Conservation (phyloP, 1,284 basidiomycete genomes). For the Schizophyllum commune region DNA sequence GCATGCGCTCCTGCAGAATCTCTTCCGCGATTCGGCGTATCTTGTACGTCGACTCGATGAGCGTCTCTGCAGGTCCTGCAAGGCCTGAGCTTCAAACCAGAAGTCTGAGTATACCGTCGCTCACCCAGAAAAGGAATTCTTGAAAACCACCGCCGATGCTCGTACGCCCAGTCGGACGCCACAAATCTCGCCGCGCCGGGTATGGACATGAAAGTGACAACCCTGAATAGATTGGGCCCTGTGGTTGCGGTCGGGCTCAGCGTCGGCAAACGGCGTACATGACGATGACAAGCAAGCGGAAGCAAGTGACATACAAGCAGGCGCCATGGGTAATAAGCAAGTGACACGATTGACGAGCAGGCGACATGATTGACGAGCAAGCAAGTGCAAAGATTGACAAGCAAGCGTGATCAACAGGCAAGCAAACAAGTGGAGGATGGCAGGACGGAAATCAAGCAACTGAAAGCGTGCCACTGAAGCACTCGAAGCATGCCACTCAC, state of each 20-base stretch:
- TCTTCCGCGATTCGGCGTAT: slow-evolving; percentile 31
- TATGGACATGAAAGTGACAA: slow-evolving; percentile 28
- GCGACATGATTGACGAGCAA: too few species aligned
- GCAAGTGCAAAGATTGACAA: too few species aligned
- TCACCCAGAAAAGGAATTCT: slow-evolving; percentile 21
- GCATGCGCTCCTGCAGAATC: slow-evolving; percentile 29
- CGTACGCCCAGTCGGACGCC: slow-evolving; percentile 30
- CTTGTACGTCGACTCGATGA: slow-evolving; percentile 34
- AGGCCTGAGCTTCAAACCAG: neutral
- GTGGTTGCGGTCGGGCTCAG: neutral
- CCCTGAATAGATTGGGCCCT: slow-evolving; percentile 31
- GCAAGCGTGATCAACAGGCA: too few species aligned
- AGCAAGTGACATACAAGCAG: too few species aligned
- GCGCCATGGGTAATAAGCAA: too few species aligned
- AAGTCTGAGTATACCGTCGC: too few species aligned
- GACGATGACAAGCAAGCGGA: too few species aligned
- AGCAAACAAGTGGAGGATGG: slow-evolving; percentile 8
- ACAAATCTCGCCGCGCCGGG: slow-evolving; percentile 26
- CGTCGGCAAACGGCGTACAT: too few species aligned
- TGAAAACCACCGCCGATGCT: slow-evolving; percentile 25
- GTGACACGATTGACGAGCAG: too few species aligned
- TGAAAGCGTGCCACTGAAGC: too few species aligned
- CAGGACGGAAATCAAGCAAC: too few species aligned
- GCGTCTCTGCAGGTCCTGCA: slow-evolving; percentile 18
- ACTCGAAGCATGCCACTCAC: too few species aligned